These are phyloP conservation scores for Urostyla sp. DNA, from an alignment of 73 alveolate genomes.

Conservation along the genomic window DNA sequence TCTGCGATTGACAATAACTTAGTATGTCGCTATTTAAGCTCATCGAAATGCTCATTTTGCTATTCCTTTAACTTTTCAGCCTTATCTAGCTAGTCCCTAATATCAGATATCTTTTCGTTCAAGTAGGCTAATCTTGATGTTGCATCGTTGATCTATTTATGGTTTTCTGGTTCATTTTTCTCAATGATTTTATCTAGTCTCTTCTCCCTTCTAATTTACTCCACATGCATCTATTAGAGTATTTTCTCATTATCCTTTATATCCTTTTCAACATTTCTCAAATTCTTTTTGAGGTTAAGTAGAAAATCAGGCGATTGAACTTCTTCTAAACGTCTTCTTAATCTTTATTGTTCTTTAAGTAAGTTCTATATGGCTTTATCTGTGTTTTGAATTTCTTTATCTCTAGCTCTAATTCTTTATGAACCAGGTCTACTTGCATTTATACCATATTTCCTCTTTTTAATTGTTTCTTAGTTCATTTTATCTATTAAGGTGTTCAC, in stretches of 20 bases:
- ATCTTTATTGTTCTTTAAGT: constrained; percentile 38
- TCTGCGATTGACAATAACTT: constrained; percentile 49
- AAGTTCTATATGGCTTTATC: constrained; percentile 48
- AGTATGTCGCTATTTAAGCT: constrained; percentile 21
- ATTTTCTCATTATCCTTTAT: constrained; percentile 38
- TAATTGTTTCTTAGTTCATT: constrained; percentile 48
- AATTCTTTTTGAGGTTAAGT: constrained; percentile 47
- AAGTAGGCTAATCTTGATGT: constrained; percentile 44
- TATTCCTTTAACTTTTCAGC: constrained; percentile 31
- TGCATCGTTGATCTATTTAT: constrained; percentile 46
- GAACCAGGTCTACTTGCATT: constrained; percentile 42
- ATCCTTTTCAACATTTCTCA: constrained; percentile 23
- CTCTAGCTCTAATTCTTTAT: constrained; percentile 27
- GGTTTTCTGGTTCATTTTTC: constrained; percentile 46
- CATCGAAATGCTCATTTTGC: constrained; percentile 39
- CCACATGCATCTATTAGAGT: constrained; percentile 31
- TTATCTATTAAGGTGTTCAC: constrained; percentile 53
- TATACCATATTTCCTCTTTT: constrained; percentile 33
- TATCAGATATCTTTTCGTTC: constrained; percentile 41
- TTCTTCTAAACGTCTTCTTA: constrained; percentile 44
- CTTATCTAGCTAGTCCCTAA: constrained; percentile 14
- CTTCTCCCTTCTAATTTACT: constrained; percentile 41
- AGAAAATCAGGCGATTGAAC: constrained; percentile 54
- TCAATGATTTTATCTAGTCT: constrained; percentile 51
- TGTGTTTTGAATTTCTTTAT: constrained; percentile 56